Percentiles rank a stretch among this genome's conserved stretches.
Evolutionary conservation across 148 eudicot genomes (phyloP).

Genomic region (Tetragonia tetragonoides): DNA sequence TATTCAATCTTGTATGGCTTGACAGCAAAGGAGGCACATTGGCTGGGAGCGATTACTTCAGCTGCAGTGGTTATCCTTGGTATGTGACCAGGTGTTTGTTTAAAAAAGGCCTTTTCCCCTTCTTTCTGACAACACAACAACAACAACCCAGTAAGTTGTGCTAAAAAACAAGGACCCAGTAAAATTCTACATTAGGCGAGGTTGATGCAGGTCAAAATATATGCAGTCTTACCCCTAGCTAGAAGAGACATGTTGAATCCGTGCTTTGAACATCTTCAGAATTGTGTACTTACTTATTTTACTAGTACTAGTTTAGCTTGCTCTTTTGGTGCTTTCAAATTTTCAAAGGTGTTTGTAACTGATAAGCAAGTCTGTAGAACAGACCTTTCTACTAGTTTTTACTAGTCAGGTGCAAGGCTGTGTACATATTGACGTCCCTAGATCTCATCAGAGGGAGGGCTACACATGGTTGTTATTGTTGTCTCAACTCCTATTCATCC

Average conservation of each 20-base stretch:
- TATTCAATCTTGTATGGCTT: slow-evolving; percentile 90
- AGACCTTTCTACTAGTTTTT: neutral
- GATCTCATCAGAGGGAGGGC: neutral
- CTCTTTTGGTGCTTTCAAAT: neutral
- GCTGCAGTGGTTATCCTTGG: slow-evolving; percentile 95
- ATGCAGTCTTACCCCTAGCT: too few relatives aligned
- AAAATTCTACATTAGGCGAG: too few relatives aligned
- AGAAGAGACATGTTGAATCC: neutral
- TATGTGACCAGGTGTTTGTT: slow-evolving; percentile 26
- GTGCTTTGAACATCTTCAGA: neutral
- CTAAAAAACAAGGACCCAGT: neutral
- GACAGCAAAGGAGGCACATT: slow-evolving; percentile 82
- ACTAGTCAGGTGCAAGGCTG: neutral
- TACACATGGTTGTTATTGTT: neutral
- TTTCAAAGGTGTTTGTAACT: neutral
- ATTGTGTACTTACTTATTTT: neutral
- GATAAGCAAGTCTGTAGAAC: neutral
- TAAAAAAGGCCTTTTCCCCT: neutral
- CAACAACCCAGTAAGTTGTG: too few relatives aligned
- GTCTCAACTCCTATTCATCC: neutral
- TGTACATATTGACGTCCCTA: neutral
- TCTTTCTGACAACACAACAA: too few relatives aligned
- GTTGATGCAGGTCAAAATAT: too few relatives aligned
- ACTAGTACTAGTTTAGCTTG: neutral
- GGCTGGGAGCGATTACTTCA: slow-evolving; percentile 97